Evolutionary conservation across 768 basidiomycete genomes (phyloP).

Genomic region (Hortiboletus flavorubellus): DNA sequence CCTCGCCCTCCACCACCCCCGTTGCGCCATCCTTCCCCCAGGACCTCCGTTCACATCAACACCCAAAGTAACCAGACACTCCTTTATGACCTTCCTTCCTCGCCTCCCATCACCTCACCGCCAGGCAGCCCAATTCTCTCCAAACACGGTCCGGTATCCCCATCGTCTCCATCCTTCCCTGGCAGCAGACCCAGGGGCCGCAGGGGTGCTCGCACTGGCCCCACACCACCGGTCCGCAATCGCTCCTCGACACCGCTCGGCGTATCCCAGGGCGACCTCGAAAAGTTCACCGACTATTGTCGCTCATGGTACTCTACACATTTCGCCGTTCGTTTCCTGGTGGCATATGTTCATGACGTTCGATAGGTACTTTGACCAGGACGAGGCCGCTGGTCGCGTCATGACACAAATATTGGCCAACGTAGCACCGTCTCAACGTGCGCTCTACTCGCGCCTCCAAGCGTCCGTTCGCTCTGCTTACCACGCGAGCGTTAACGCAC

Average conservation of each 20-base stretch:
- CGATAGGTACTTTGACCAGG: slow-evolving; percentile 79
- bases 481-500: slow-evolving; percentile 74
- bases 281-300: slow-evolving; percentile 74
- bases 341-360: slow-evolving; percentile 7
- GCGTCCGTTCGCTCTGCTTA: slow-evolving; percentile 83
- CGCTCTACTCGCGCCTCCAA: slow-evolving; percentile 83
- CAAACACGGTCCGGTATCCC: slow-evolving; percentile 43
- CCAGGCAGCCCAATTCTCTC: slow-evolving; percentile 49
- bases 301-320: slow-evolving; percentile 60
- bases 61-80: slow-evolving; percentile 56
- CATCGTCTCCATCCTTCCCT: slow-evolving; percentile 56
- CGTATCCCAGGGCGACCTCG: slow-evolving; percentile 63
- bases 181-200: slow-evolving; percentile 46
- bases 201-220: slow-evolving; percentile 45
- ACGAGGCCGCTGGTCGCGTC: slow-evolving; percentile 68
- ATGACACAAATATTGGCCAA: slow-evolving; percentile 84
- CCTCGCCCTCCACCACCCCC: slow-evolving; percentile 58
- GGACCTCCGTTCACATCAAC: slow-evolving; percentile 41
- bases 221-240: slow-evolving; percentile 53
- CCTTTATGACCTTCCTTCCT: slow-evolving; percentile 72
- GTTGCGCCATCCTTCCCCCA: slow-evolving; percentile 48
- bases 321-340: background rate
- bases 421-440: slow-evolving; percentile 78
- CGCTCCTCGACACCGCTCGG: slow-evolving; percentile 71
- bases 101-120: slow-evolving; percentile 49